phyloP scores from a whole-genome alignment of 148 eudicot species.

The Linanthus parryae region DNA sequence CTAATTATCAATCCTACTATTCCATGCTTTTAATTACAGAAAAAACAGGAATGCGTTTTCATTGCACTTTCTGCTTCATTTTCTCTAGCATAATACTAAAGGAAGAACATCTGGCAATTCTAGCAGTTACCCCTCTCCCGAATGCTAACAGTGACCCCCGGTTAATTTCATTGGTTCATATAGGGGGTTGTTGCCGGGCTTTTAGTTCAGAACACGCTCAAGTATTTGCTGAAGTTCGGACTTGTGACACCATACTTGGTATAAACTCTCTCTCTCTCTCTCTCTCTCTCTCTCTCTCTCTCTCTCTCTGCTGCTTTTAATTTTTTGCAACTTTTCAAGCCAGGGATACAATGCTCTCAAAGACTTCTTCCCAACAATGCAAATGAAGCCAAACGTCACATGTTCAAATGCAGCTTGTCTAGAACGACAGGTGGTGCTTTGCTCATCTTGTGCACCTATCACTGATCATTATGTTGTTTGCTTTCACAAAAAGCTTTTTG shows the following conservation, averaged over 20 bases:
- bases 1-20: too few relatives aligned
- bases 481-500: conserved; percentile 1
- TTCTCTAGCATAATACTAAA: too few relatives aligned
- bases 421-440: conserved; percentile 62
- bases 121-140: too few relatives aligned
- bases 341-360: conserved; percentile 95
- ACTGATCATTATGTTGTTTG: too few relatives aligned
- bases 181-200: conserved; percentile 99
- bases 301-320: not conserved
- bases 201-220: conserved; percentile 87
- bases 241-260: conserved; percentile 84
- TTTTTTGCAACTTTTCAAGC: conserved; percentile 7
- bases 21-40: too few relatives aligned
- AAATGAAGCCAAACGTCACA: conserved; percentile 91
- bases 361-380: conserved; percentile 93
- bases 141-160: not conserved
- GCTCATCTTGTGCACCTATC: not conserved
- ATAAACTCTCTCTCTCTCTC: conserved; percentile 6
- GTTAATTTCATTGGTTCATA: conserved; percentile 15
- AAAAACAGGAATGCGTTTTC: too few relatives aligned
- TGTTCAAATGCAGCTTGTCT: conserved; percentile 90
- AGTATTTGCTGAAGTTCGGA: conserved; percentile 85
- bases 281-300: conserved; percentile 4
- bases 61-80: too few relatives aligned
- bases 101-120: too few relatives aligned